Base-by-base conservation (phyloP, 306 rosid genomes). In the Albizia julibrissin region DNA sequence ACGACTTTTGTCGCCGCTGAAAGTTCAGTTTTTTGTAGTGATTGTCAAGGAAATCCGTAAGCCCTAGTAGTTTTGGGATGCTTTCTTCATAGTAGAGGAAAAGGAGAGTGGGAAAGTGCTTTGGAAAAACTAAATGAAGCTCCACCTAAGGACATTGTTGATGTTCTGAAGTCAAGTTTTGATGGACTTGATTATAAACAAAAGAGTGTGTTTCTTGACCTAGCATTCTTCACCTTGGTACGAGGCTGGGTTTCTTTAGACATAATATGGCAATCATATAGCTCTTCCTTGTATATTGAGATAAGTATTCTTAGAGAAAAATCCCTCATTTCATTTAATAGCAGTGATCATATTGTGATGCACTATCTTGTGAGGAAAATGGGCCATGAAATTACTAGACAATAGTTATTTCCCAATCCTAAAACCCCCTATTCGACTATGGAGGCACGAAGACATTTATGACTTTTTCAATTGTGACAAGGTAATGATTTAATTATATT, bases 241-340 rank as follows among this genome's bases (percentile, higher is more conserved):
- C 16, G 3, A n/a, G 26, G 0, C 8, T 1, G 2, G 0, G 0
- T n/a, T 0, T 8, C 13, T 22, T 56, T n/a, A 2, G 13, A 56
- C 4, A 2, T 19, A 6, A 54, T 21, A 54, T 6, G 26, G 7
- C 11, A 21, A 19, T 54, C 21, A 19, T 8, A 54, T 22, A 31
- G 31, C 1, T 59, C 33, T 22, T 59, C 31, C 10, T 18, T 3
- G 13, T 2, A 59, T 24, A 24, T 59, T 59, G 67, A 59, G 0
- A 59, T 10, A 26, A 24, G 31, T 59, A 34, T 59, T 24, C 67
- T 59, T 10, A 24, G 4, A 24, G 67, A 59, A 0, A 59, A 10
- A 24, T 59, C 33, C 18, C 67, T 24, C 16, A 24, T 26, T 11
- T 59, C 7, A 24, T 8, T 22, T 10, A 6, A 24, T 59, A 5